phyloP scores from a whole-genome alignment of 352 stramenopile genomes.

The Globisporangium nunn region DNA sequence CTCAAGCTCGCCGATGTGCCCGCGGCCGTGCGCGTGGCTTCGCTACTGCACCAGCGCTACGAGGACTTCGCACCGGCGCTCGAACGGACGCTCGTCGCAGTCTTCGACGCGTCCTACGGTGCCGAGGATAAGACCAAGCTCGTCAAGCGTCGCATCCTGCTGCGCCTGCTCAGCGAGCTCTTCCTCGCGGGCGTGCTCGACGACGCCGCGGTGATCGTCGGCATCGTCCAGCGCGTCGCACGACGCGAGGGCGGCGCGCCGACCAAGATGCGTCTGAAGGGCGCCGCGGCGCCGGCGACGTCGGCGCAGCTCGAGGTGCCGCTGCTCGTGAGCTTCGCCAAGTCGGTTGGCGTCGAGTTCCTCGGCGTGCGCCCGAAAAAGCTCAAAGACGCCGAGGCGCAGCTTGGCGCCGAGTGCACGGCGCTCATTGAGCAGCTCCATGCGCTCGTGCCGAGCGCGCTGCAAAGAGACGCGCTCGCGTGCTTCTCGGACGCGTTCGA shows the following conservation, averaged over 20 bases:
- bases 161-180: conserved; percentile 81
- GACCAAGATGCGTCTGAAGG: conserved; percentile 24
- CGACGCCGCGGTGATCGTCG: conserved; percentile 65
- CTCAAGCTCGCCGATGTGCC: conserved; percentile 85
- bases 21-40: conserved; percentile 80
- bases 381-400: conserved; percentile 47
- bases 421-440: conserved; percentile 29
- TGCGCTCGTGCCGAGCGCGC: conserved; percentile 46
- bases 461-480: conserved; percentile 62
- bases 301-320: conserved; percentile 84
- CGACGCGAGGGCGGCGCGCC: conserved; percentile 45
- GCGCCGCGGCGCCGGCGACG: conserved; percentile 12
- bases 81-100: conserved; percentile 36
- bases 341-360: conserved; percentile 88
- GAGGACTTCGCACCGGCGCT: conserved; percentile 76
- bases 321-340: conserved; percentile 93
- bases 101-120: conserved; percentile 50
- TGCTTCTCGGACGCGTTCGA: conserved; percentile 88
- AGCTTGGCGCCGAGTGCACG: conserved; percentile 28
- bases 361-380: conserved; percentile 62
- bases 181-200: conserved; percentile 73
- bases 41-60: conserved; percentile 90
- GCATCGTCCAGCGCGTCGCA: conserved; percentile 74
- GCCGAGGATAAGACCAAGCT: conserved; percentile 72
- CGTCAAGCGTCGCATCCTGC: conserved; percentile 58